phyloP scores from a whole-genome alignment of 1,139 yeast genomes.

The Geotrichum australiense region DNA sequence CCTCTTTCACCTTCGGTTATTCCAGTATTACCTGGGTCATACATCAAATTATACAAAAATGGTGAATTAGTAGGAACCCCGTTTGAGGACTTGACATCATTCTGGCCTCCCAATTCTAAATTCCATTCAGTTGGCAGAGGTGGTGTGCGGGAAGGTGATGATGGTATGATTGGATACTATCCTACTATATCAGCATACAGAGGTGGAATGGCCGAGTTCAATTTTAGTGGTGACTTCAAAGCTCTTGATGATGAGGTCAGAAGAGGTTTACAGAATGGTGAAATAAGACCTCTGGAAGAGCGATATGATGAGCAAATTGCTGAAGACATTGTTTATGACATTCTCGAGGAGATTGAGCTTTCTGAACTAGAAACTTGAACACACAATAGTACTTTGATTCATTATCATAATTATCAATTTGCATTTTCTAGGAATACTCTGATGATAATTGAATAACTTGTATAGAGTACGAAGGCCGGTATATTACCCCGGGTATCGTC shows the following conservation, averaged over 20 bases:
- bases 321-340: conserved; percentile 77
- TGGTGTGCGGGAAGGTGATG: conserved; percentile 40
- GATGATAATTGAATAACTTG: too few species aligned
- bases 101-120: conserved; percentile 64
- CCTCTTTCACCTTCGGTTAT: conserved; percentile 23
- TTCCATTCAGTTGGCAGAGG: conserved; percentile 22
- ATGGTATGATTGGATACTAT: conserved; percentile 81
- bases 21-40: conserved; percentile 46
- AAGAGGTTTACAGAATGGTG: conserved; percentile 23
- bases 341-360: conserved; percentile 71
- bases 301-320: conserved; percentile 65
- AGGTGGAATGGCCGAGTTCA: conserved; percentile 67
- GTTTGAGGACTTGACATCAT: conserved; percentile 63
- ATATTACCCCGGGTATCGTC: too few species aligned
- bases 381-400: too few species aligned
- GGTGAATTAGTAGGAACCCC: conserved; percentile 62
- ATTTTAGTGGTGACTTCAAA: conserved; percentile 62
- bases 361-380: neutral
- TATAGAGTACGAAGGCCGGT: too few species aligned
- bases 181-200: conserved; percentile 83
- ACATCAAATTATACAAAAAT: conserved; percentile 64
- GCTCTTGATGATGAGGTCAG: conserved; percentile 34
- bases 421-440: too few species aligned
- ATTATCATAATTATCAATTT: too few species aligned
- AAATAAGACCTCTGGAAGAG: conserved; percentile 47